Percentiles rank a stretch among this genome's conserved stretches.
Conservation (phyloP, 352 stramenopile species). For the Phytophthora idaei region DNA sequence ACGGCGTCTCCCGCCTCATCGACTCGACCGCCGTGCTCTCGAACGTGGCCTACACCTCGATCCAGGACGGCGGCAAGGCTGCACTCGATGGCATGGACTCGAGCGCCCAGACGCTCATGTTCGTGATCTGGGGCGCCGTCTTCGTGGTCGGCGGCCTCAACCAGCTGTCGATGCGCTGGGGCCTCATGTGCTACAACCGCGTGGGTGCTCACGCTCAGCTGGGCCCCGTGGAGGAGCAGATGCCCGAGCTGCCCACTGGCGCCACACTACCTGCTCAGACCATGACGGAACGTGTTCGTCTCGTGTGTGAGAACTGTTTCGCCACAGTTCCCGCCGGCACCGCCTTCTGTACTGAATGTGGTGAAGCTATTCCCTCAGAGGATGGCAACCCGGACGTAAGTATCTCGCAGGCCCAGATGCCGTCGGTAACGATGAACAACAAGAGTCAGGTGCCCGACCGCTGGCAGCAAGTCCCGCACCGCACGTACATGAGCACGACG, state of each 20-base stretch:
- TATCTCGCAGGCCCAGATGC: conserved; percentile 89
- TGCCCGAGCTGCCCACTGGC: conserved; percentile 77
- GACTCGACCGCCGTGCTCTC: conserved; percentile 65
- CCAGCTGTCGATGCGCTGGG: conserved; percentile 88
- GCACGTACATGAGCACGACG: conserved; percentile 85
- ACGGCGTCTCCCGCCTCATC: conserved; percentile 78
- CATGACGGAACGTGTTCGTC: conserved; percentile 65
- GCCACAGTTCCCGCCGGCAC: conserved; percentile 82
- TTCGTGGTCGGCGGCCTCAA: conserved; percentile 69
- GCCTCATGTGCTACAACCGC: conserved; percentile 90
- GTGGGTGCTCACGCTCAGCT: conserved; percentile 77
- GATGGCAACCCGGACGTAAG: conserved; percentile 79
- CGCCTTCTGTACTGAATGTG: conserved; percentile 90
- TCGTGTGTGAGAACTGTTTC: conserved; percentile 92
- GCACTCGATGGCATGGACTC: conserved; percentile 59
- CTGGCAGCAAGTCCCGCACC: conserved; percentile 87
- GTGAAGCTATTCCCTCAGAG: conserved; percentile 82
- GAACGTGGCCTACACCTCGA: conserved; percentile 62
- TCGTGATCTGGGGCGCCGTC: conserved; percentile 77
- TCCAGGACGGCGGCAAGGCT: conserved; percentile 62
- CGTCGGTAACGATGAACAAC: conserved; percentile 81
- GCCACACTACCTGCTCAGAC: conserved; percentile 64
- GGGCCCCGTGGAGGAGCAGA: conserved; percentile 64
- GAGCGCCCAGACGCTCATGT: conserved; percentile 73
- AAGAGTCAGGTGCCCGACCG: conserved; percentile 75